These are phyloP conservation scores for Verticillium isaacii DNA, from an alignment of 2,329 filamentous ascomycete species.

Conservation along the genomic window DNA sequence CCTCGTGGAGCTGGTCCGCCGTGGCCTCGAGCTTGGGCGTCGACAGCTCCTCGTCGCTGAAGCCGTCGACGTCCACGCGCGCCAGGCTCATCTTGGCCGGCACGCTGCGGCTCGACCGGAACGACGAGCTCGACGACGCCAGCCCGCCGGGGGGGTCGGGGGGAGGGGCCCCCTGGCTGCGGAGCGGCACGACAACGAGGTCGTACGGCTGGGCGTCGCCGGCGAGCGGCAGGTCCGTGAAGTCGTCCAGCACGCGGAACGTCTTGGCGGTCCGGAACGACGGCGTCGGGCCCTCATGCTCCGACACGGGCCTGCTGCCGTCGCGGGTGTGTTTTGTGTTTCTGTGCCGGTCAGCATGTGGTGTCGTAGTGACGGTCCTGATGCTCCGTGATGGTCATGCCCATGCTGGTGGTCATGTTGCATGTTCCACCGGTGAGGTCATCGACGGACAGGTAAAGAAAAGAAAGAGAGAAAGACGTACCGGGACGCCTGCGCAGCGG, in stretches of 20 bases:
- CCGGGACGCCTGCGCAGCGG: neutral
- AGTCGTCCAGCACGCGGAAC: slow-evolving; percentile 12
- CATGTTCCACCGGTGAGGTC: too few relatives aligned
- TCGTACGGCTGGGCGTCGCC: slow-evolving; percentile 5
- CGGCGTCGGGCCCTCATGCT: neutral
- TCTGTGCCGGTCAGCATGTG: neutral
- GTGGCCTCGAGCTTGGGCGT: slow-evolving; percentile 2
- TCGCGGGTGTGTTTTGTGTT: neutral
- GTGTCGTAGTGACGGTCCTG: too few relatives aligned
- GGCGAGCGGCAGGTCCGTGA: neutral
- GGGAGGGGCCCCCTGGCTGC: slow-evolving; percentile 3
- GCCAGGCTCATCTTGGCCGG: slow-evolving; percentile 9
- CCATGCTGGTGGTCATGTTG: too few relatives aligned
- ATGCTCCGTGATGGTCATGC: too few relatives aligned
- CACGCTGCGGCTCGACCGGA: slow-evolving; percentile 3
- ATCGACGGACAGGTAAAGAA: neutral
- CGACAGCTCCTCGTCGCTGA: slow-evolving; percentile 4
- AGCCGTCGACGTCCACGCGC: slow-evolving; percentile 12
- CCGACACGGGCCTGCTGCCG: neutral
- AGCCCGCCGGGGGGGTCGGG: neutral
- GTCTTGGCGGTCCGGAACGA: slow-evolving; percentile 6
- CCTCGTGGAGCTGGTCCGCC: slow-evolving; percentile 8
- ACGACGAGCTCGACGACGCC: neutral
- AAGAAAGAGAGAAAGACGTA: neutral
- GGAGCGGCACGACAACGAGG: slow-evolving; percentile 11